phyloP scores from a whole-genome alignment of 352 stramenopile species.

The Phytopythium sindhum region DNA sequence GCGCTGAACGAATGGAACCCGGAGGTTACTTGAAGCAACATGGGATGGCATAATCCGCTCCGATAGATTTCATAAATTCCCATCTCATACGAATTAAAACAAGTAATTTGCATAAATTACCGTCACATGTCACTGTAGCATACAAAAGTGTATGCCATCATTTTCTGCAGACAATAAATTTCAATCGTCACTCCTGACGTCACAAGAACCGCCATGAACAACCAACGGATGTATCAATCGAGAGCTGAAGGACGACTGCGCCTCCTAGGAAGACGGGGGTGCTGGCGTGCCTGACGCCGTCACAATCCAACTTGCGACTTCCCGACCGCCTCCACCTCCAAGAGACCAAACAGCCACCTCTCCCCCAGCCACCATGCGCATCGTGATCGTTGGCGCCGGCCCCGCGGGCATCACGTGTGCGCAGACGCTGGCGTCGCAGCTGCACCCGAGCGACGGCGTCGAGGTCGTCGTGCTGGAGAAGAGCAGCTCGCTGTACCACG shows the following conservation, averaged over 20 bases:
- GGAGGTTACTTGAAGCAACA: too few relatives aligned
- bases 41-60: too few relatives aligned
- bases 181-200: too few relatives aligned
- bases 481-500: conserved; percentile 43
- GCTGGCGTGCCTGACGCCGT: not conserved
- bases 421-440: conserved; percentile 16
- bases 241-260: too few relatives aligned
- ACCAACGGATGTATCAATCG: not conserved
- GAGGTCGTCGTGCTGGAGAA: conserved; percentile 64
- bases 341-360: not conserved
- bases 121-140: too few relatives aligned
- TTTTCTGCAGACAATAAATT: too few relatives aligned
- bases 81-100: too few relatives aligned
- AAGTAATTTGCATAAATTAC: too few relatives aligned
- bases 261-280: not conserved
- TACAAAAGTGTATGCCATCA: too few relatives aligned
- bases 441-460: conserved; percentile 31
- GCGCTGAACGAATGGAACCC: too few relatives aligned
- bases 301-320: not conserved
- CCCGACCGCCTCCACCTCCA: not conserved
- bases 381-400: conserved; percentile 25
- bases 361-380: conserved; percentile 7
- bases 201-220: too few relatives aligned
- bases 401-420: conserved; percentile 17
- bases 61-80: too few relatives aligned